Evolutionary conservation across 768 basidiomycete genomes (phyloP).

Genomic region (Lentinus tigrinus): DNA sequence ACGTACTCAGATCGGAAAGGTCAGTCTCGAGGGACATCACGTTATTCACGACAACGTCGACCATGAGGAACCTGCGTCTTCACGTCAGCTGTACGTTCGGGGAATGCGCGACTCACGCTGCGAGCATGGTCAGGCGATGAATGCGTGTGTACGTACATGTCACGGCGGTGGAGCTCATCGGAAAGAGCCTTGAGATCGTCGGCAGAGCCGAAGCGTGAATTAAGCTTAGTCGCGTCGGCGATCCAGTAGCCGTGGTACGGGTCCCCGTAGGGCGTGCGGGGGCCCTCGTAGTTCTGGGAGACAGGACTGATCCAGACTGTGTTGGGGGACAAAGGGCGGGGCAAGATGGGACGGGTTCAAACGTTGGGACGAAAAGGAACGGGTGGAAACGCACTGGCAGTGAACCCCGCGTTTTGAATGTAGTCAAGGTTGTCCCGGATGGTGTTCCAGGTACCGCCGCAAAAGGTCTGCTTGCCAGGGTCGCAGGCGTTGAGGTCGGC

Average conservation of each 20-base stretch:
- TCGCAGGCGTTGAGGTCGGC: slow-evolving; percentile 54
- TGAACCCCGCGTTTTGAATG: slow-evolving; percentile 79
- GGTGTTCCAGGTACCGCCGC: slow-evolving; percentile 84
- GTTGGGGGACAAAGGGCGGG: too few species aligned
- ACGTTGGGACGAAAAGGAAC: neutral
- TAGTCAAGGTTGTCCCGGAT: slow-evolving; percentile 81
- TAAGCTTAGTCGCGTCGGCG: slow-evolving; percentile 64
- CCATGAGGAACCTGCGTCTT: slow-evolving; percentile 66
- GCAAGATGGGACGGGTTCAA: slow-evolving; percentile 1
- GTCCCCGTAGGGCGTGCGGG: slow-evolving; percentile 71
- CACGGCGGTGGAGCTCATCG: slow-evolving; percentile 62
- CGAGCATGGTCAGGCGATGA: neutral
- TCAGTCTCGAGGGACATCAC: slow-evolving; percentile 69
- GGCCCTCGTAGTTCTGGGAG: slow-evolving; percentile 73
- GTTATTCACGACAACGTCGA: slow-evolving; percentile 84
- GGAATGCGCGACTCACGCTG: neutral
- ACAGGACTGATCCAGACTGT: slow-evolving; percentile 84
- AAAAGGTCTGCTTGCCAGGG: slow-evolving; percentile 63
- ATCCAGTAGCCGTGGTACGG: slow-evolving; percentile 89
- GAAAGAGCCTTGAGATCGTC: slow-evolving; percentile 71
- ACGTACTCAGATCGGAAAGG: slow-evolving; percentile 59
- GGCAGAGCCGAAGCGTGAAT: slow-evolving; percentile 68
- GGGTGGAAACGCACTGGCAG: slow-evolving; percentile 49
- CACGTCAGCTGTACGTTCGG: neutral
- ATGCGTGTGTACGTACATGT: slow-evolving; percentile 49